Percentiles rank a stretch among this genome's conserved stretches.
Evolutionary conservation across 805 yeast species (phyloP).

Genomic region (Priceomyces medius): DNA sequence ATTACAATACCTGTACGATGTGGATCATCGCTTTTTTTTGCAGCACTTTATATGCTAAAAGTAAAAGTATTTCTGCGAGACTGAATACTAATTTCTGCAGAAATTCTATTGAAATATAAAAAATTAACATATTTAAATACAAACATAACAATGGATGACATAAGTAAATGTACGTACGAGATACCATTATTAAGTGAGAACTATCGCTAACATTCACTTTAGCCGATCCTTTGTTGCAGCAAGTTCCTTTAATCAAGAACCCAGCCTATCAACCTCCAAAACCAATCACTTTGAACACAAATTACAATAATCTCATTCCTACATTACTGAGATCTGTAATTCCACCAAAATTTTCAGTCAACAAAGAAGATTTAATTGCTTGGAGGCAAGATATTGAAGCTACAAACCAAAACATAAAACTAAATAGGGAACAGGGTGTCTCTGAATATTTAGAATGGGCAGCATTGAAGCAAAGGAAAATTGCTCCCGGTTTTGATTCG

Average conservation of each 20-base stretch:
- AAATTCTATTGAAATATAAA: too few species aligned
- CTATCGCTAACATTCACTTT: conserved; percentile 8
- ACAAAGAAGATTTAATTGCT: conserved; percentile 21
- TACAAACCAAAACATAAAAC: conserved; percentile 11
- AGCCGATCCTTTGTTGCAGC: conserved; percentile 51
- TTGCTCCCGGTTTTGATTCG: conserved; percentile 42
- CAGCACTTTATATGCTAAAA: too few species aligned
- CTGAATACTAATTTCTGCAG: too few species aligned
- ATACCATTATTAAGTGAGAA: neutral
- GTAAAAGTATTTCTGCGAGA: too few species aligned
- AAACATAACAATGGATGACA: conserved; percentile 17
- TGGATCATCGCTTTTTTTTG: too few species aligned
- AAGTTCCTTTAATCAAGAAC: conserved; percentile 55
- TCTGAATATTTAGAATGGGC: conserved; percentile 30
- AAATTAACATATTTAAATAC: too few species aligned
- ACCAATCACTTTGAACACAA: conserved; percentile 51
- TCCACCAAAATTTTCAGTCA: conserved; percentile 36
- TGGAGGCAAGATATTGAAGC: conserved; percentile 27
- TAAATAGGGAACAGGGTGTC: conserved; percentile 12
- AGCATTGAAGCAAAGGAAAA: conserved; percentile 25
- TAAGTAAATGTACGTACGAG: conserved; percentile 21
- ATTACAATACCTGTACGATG: too few species aligned
- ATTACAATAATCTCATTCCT: conserved; percentile 42
- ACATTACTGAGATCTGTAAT: conserved; percentile 30
- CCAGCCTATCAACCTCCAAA: conserved; percentile 54